Conservation (phyloP, 2,329 filamentous ascomycete genomes). For the Chaetothyriales sp. region DNA sequence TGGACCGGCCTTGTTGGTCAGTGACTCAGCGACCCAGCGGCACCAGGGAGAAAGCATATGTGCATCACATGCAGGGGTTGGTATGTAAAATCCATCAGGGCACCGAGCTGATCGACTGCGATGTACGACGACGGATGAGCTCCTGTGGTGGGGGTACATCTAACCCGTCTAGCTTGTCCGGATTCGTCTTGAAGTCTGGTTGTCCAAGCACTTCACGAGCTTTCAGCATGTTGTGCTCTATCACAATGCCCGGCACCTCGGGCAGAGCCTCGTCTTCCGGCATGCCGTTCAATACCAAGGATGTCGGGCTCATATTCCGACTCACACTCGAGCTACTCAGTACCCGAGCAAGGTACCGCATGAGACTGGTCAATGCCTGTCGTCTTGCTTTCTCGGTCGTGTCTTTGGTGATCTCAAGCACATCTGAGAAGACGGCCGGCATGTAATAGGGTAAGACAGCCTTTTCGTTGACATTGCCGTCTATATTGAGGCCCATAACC, state of each 20-base stretch:
- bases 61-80: neutral
- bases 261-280: constrained; percentile 4
- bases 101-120: constrained; percentile 6
- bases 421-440: constrained; percentile 23
- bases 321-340: constrained; percentile 8
- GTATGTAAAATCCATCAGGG: neutral
- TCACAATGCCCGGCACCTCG: constrained; percentile 15
- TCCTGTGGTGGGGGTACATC: constrained; percentile 16
- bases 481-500: constrained; percentile 22
- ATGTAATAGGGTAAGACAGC: constrained; percentile 27
- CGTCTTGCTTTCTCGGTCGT: constrained; percentile 11
- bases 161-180: constrained; percentile 18
- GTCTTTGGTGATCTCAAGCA: constrained; percentile 16
- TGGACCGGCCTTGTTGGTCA: neutral
- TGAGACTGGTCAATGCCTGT: constrained; percentile 16
- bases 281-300: neutral
- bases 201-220: constrained; percentile 18
- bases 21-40: too few species aligned
- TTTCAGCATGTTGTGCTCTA: constrained; percentile 20
- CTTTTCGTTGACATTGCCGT: constrained; percentile 21
- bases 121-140: constrained; percentile 14
- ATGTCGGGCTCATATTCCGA: neutral
- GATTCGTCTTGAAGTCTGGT: constrained; percentile 17
- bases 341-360: constrained; percentile 21
- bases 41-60: neutral